Evolutionary conservation across 306 rosid species (phyloP).

Genomic region (Casuarina cunninghamiana): DNA sequence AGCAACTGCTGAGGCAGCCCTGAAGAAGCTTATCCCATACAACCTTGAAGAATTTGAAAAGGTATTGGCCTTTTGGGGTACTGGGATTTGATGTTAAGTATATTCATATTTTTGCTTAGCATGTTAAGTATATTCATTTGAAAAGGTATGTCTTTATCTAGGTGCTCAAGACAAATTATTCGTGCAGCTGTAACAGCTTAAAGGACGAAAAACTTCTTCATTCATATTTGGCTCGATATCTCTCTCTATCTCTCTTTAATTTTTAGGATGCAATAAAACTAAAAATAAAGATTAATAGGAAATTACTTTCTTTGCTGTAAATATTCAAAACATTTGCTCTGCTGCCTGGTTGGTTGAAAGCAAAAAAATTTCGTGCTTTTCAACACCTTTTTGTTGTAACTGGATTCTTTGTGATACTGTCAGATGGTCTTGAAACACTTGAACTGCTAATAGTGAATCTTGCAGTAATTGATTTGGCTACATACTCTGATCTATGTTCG

Average conservation of each 20-base stretch:
- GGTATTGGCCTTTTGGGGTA: conserved; percentile 37
- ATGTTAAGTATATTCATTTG: neutral
- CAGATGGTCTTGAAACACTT: neutral
- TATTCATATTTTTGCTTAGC: neutral
- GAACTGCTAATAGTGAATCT: neutral
- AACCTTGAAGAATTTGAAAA: conserved; percentile 59
- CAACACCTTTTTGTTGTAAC: neutral
- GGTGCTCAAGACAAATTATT: neutral
- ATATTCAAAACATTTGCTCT: neutral
- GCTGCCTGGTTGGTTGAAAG: neutral
- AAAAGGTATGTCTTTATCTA: conserved; percentile 8
- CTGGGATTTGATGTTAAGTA: neutral
- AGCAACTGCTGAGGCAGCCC: conserved; percentile 78
- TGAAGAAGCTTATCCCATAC: conserved; percentile 71
- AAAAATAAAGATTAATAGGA: too few relatives aligned
- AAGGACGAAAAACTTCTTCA: neutral
- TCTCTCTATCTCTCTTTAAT: neutral
- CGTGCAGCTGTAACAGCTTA: neutral
- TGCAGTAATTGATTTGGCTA: neutral
- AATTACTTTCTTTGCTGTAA: neutral
- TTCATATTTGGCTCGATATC: neutral
- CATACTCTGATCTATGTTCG: conserved; percentile 22
- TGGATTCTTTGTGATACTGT: neutral
- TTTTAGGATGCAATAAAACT: neutral
- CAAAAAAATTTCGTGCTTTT: neutral